A percentile compares a stretch with the other conserved stretches of the same genome.
phyloP scores from a whole-genome alignment of 1,284 basidiomycete genomes.

The Macrocystidia cucumis region DNA sequence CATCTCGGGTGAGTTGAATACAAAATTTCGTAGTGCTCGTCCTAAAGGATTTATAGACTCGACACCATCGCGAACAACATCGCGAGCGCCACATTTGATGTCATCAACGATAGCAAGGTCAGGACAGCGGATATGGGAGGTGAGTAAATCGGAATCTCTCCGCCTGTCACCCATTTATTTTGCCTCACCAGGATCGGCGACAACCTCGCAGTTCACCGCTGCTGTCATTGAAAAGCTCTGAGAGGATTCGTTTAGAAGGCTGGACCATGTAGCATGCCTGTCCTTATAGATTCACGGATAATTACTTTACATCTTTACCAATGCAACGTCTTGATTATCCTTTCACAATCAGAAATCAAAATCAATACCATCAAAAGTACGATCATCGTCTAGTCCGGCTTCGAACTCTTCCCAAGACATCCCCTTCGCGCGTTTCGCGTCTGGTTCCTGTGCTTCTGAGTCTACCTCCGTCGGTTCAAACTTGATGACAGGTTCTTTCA shows the following conservation, averaged over 20 bases:
- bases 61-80: conserved; percentile 95
- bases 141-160: conserved; percentile 28
- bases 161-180: conserved; percentile 7
- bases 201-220: conserved; percentile 89
- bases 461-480: conserved; percentile 12
- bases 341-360: too few species aligned
- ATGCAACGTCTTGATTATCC: conserved; percentile 13
- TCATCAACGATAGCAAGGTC: conserved; percentile 86
- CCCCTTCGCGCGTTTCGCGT: conserved; percentile 30
- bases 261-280: conserved; percentile 12
- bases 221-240: conserved; percentile 76
- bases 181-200: conserved; percentile 59
- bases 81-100: conserved; percentile 88
- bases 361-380: conserved; percentile 34
- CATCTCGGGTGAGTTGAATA: conserved; percentile 76
- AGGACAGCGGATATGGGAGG: conserved; percentile 96
- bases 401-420: conserved; percentile 46
- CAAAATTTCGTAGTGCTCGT: not conserved
- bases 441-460: conserved; percentile 18
- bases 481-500: conserved; percentile 8
- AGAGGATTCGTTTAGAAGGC: conserved; percentile 9
- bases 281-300: conserved; percentile 11
- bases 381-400: conserved; percentile 37
- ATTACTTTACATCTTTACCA: conserved; percentile 11
- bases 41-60: conserved; percentile 40